Conservation (phyloP, 2,329 filamentous ascomycete genomes). For the Gaeumannomyces sp. region DNA sequence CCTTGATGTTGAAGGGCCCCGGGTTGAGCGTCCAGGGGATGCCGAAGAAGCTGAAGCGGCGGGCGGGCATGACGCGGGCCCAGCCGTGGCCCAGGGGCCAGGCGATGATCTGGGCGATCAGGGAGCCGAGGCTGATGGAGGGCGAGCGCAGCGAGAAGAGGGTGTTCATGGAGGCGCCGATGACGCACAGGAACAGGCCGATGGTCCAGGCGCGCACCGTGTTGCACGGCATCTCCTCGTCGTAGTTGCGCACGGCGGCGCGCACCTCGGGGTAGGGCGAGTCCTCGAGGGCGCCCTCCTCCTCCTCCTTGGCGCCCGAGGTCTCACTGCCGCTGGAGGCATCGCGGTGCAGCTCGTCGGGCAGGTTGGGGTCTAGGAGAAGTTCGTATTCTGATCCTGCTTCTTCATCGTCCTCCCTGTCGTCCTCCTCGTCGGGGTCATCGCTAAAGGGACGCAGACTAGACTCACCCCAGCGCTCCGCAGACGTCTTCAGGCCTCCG, state of each 20-base stretch:
- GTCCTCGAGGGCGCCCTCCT: conserved; percentile 36
- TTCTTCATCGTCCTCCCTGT: conserved; percentile 37
- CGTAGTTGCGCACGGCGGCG: conserved; percentile 58
- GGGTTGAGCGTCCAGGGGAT: conserved; percentile 55
- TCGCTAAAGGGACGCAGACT: conserved; percentile 2
- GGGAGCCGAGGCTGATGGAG: conserved; percentile 52
- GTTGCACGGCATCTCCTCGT: conserved; percentile 60
- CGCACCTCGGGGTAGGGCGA: conserved; percentile 63
- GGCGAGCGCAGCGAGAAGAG: conserved; percentile 57
- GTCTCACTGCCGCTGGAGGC: conserved; percentile 16
- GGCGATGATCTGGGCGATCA: conserved; percentile 58
- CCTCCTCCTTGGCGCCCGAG: conserved; percentile 21
- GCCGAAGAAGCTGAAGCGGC: conserved; percentile 46
- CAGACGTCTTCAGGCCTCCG: conserved; percentile 20
- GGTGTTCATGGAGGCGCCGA: conserved; percentile 57
- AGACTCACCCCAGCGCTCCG: conserved; percentile 33
- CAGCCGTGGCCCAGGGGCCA: conserved; percentile 58
- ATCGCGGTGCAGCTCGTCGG: conserved; percentile 32
- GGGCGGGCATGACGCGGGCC: conserved; percentile 48
- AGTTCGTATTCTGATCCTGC: conserved; percentile 47
- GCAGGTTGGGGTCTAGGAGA: conserved; percentile 47
- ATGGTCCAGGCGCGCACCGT: conserved; percentile 61
- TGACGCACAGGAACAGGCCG: conserved; percentile 47
- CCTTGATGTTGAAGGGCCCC: conserved; percentile 64
- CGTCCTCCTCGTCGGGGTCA: conserved; percentile 24